Evolutionary conservation across 805 yeast genomes (phyloP).

Genomic region (Metschnikowia henanensis): DNA sequence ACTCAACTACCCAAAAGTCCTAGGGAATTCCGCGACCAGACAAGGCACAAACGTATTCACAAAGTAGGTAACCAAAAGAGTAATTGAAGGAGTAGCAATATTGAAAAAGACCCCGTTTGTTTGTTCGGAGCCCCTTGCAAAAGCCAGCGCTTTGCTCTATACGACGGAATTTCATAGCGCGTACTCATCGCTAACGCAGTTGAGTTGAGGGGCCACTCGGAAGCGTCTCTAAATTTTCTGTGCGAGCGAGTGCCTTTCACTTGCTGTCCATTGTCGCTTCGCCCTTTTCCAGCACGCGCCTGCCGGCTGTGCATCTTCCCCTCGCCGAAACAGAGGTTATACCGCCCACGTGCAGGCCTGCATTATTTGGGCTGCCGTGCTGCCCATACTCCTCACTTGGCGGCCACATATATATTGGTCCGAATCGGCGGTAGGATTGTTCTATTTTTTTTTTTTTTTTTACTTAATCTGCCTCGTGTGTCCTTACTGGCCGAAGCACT

Average conservation of each 20-base stretch:
- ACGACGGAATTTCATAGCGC: neutral
- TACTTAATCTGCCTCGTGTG: neutral
- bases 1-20: no score
- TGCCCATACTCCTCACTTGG: conserved; percentile 20
- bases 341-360: conserved; percentile 7
- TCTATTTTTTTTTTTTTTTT: neutral
- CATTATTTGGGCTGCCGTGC: conserved; percentile 11
- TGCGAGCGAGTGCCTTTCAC: neutral
- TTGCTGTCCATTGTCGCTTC: conserved; percentile 6
- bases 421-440: conserved; percentile 1
- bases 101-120: no score
- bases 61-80: no score
- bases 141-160: neutral
- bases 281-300: conserved; percentile 1
- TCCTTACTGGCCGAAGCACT: neutral
- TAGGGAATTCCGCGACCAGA: no score
- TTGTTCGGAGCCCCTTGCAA: no score
- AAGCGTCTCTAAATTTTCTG: neutral
- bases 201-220: neutral
- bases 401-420: conserved; percentile 10
- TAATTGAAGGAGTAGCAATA: no score
- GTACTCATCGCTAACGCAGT: conserved; percentile 1
- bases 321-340: conserved; percentile 10
- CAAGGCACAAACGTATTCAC: no score
- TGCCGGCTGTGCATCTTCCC: conserved; percentile 11